phyloP scores from a whole-genome alignment of 495 filamentous ascomycete genomes.

The Hyaloscypha bicolor region DNA sequence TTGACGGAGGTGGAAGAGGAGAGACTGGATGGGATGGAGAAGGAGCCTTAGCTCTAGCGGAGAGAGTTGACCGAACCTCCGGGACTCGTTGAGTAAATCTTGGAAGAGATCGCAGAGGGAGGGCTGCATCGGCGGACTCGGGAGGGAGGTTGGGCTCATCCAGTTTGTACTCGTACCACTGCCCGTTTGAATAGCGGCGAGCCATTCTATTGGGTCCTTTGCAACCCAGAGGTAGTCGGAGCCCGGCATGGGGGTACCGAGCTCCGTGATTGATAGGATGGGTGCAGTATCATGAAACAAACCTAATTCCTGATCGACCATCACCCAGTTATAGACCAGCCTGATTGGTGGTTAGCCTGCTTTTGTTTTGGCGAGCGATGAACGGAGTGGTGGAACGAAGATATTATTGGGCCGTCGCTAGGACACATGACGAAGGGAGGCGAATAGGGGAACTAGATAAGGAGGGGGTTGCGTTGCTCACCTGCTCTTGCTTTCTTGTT shows the following conservation, averaged over 20 bases:
- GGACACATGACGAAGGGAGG: background rate
- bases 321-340: constrained; percentile 65
- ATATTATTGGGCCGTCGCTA: background rate
- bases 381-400: background rate
- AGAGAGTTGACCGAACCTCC: constrained; percentile 39
- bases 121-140: constrained; percentile 44
- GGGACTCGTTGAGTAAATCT: constrained; percentile 47
- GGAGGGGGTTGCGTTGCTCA: constrained; percentile 26
- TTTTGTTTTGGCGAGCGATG: constrained; percentile 8
- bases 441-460: background rate
- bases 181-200: constrained; percentile 48
- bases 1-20: constrained; percentile 51
- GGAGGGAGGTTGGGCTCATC: constrained; percentile 36
- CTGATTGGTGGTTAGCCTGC: constrained; percentile 38
- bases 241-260: constrained; percentile 58
- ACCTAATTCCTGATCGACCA: constrained; percentile 67
- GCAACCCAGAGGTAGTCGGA: constrained; percentile 45
- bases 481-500: constrained; percentile 60
- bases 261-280: constrained; percentile 58
- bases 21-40: constrained; percentile 53
- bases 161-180: background rate
- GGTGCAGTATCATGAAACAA: constrained; percentile 63
- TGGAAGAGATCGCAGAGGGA: constrained; percentile 61
- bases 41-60: constrained; percentile 52
- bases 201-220: constrained; percentile 47